These are phyloP conservation scores for Aurifilum marmelostoma DNA, from an alignment of 2,329 filamentous ascomycete species.

Conservation along the genomic window DNA sequence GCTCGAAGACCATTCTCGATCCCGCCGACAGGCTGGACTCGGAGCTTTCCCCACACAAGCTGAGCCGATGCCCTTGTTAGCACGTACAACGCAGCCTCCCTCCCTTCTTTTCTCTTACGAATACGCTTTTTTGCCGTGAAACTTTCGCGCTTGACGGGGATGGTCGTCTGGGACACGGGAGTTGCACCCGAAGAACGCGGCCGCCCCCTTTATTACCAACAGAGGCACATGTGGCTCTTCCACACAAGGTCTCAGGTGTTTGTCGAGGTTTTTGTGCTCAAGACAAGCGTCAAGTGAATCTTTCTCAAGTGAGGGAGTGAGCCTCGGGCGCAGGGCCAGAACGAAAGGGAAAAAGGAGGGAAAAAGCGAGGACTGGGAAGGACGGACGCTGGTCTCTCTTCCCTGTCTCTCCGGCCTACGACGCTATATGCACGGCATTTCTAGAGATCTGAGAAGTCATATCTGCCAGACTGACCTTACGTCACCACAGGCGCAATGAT, in stretches of 20 bases:
- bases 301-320: not conserved
- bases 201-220: no score
- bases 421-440: not conserved
- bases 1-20: not conserved
- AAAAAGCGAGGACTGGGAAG: not conserved
- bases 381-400: not conserved
- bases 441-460: not conserved
- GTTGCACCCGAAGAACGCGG: not conserved
- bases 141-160: not conserved
- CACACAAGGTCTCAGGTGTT: not conserved
- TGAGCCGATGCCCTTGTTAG: not conserved
- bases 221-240: not conserved
- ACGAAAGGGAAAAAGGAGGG: not conserved
- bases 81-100: not conserved
- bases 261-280: not conserved
- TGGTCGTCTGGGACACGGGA: not conserved
- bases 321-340: not conserved
- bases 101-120: not conserved
- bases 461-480: not conserved
- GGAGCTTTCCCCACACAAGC: not conserved
- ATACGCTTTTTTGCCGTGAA: not conserved
- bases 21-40: not conserved
- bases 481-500: not conserved
- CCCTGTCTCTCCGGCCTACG: not conserved
- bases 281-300: no score